Percentiles rank a stretch among this genome's conserved stretches.
Conservation (phyloP, 805 yeast genomes). For the Jamesozyma jinghongensis region DNA sequence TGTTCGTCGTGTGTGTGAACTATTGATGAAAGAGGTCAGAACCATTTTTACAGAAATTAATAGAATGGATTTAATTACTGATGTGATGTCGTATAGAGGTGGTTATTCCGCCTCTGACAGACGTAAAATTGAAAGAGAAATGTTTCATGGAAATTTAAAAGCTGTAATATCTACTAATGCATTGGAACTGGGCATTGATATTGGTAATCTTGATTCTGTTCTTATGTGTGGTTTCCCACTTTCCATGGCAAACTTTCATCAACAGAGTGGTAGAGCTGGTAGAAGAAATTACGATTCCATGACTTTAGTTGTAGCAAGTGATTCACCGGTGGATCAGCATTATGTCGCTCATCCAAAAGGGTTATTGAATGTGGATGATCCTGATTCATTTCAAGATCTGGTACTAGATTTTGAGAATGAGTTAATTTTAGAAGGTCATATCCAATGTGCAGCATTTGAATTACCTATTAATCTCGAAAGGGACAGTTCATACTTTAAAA, state of each 20-base stretch:
- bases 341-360: conserved; percentile 48
- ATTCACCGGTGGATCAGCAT: conserved; percentile 78
- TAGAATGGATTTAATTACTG: conserved; percentile 40
- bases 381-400: conserved; percentile 52
- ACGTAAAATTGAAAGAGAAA: conserved; percentile 75
- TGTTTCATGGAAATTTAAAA: conserved; percentile 78
- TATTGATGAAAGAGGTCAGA: conserved; percentile 75
- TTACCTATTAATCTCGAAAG: conserved; percentile 47
- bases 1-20: conserved; percentile 77
- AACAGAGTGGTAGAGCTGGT: conserved; percentile 97
- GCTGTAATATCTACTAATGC: conserved; percentile 96
- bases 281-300: conserved; percentile 77
- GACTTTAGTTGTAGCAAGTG: conserved; percentile 75
- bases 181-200: conserved; percentile 88
- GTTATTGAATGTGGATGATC: conserved; percentile 29
- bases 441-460: conserved; percentile 93
- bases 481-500: conserved; percentile 50
- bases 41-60: conserved; percentile 39
- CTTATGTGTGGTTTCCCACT: conserved; percentile 88
- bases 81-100: conserved; percentile 88
- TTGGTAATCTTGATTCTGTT: conserved; percentile 87
- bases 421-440: conserved; percentile 65
- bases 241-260: conserved; percentile 79
- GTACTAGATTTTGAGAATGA: conserved; percentile 53
- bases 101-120: conserved; percentile 87